A percentile compares a stretch with the other conserved stretches of the same genome.
These are phyloP conservation scores for Porcisia hertigi DNA, from an alignment of 208 protist genomes.

Conservation along the genomic window DNA sequence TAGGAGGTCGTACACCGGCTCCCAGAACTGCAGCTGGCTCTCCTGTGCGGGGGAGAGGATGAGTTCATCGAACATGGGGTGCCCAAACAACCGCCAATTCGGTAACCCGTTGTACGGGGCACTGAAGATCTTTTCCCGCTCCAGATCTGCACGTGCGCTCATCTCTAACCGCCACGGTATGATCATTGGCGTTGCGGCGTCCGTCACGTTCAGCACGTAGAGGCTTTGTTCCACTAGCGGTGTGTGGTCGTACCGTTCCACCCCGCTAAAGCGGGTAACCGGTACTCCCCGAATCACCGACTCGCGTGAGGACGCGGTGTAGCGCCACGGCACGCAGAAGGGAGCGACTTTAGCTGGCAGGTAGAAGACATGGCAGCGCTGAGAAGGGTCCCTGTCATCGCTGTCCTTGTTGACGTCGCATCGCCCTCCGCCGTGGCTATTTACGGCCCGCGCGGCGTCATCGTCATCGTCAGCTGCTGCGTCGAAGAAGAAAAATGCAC, in stretches of 20 bases:
- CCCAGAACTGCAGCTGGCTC: slow-evolving; percentile 27
- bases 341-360: slow-evolving; percentile 16
- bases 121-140: slow-evolving; percentile 40
- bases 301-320: slow-evolving; percentile 16
- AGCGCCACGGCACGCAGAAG: slow-evolving; percentile 50
- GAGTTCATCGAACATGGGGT: slow-evolving; percentile 73
- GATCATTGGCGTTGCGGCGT: background rate
- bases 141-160: slow-evolving; percentile 29
- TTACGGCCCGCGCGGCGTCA: background rate
- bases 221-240: slow-evolving; percentile 28
- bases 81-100: slow-evolving; percentile 74
- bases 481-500: slow-evolving; percentile 21
- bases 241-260: slow-evolving; percentile 37
- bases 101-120: slow-evolving; percentile 35
- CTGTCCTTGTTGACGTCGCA: background rate
- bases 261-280: slow-evolving; percentile 40
- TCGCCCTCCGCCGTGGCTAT: background rate
- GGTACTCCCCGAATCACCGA: slow-evolving; percentile 51
- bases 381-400: background rate
- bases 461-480: background rate
- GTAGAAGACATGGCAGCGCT: slow-evolving; percentile 33
- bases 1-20: slow-evolving; percentile 35
- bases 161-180: slow-evolving; percentile 64
- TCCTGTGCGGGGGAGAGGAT: slow-evolving; percentile 16
- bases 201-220: slow-evolving; percentile 31